Percentiles rank a stretch among this genome's conserved stretches.
phyloP scores from a whole-genome alignment of 441 rosid genomes.

The Erodium moschatum region DNA sequence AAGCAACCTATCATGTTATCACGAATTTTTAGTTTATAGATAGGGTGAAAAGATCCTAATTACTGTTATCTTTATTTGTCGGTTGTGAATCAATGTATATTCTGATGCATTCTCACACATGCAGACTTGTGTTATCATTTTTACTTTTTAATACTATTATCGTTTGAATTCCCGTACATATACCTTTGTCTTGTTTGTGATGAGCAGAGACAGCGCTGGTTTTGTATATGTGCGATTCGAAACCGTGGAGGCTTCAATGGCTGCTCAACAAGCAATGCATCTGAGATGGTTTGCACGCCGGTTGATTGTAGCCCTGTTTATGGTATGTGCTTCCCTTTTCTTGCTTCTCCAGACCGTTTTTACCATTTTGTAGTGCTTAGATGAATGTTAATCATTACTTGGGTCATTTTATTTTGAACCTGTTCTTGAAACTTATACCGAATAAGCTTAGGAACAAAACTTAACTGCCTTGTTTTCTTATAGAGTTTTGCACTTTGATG shows the following conservation, averaged over 20 bases:
- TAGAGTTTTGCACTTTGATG: neutral
- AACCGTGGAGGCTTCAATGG: conserved; percentile 45
- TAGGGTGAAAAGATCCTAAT: too few species aligned
- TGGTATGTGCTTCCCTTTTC: conserved; percentile 28
- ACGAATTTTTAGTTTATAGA: neutral
- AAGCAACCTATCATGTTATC: too few species aligned
- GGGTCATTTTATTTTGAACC: neutral
- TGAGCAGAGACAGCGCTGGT: conserved; percentile 61
- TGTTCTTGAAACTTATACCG: too few species aligned
- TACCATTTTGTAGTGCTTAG: neutral
- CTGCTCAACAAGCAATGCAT: conserved; percentile 78
- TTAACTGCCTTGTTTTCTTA: neutral
- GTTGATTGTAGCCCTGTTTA: conserved; percentile 61
- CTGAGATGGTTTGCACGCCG: conserved; percentile 88
- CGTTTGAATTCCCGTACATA: neutral
- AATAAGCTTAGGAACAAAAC: too few species aligned
- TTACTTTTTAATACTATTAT: neutral
- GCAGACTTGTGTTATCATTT: neutral
- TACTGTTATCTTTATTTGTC: neutral
- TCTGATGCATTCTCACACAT: neutral
- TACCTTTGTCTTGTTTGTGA: neutral
- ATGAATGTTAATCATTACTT: neutral
- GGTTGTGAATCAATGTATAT: neutral
- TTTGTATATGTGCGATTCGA: conserved; percentile 61
- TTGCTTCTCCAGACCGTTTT: neutral